phyloP scores from a whole-genome alignment of 352 stramenopile species.

The Phytophthora kernoviae region DNA sequence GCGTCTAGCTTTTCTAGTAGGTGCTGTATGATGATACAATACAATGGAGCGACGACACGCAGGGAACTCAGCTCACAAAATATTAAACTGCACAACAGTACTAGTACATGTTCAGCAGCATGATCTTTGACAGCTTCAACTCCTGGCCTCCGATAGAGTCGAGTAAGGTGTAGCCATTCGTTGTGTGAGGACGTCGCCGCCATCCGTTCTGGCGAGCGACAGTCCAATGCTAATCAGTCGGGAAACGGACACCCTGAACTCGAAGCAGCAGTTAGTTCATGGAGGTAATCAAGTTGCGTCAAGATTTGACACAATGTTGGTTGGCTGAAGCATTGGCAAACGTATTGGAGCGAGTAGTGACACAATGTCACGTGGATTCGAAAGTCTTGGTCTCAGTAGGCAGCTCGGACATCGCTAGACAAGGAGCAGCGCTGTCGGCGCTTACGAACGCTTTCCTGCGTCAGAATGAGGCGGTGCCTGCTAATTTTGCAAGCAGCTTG shows the following conservation, averaged over 20 bases:
- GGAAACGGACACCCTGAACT: constrained; percentile 12
- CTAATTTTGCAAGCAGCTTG: background rate
- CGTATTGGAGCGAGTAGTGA: constrained; percentile 31
- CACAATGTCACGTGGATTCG: constrained; percentile 1
- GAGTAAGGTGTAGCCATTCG: constrained; percentile 26
- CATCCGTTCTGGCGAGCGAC: constrained; percentile 30
- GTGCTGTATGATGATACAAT: background rate
- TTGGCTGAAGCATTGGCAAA: constrained; percentile 41
- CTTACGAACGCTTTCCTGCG: constrained; percentile 25
- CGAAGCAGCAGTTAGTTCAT: constrained; percentile 13
- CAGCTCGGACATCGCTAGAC: background rate
- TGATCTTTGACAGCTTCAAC: background rate
- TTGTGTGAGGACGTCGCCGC: constrained; percentile 7
- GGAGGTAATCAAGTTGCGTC: constrained; percentile 25
- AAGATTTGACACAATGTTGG: constrained; percentile 49
- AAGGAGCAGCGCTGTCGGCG: constrained; percentile 18
- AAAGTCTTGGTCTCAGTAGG: constrained; percentile 34
- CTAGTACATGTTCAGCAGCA: too few species aligned
- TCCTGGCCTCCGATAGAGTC: background rate
- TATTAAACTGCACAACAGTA: too few species aligned
- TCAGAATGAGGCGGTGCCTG: background rate
- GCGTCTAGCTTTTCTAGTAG: background rate
- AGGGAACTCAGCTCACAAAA: too few species aligned
- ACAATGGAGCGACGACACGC: too few species aligned
- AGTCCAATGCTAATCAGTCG: constrained; percentile 13